Conservation (phyloP, 2,329 filamentous ascomycete species). For the Apiospora phragmitis region DNA sequence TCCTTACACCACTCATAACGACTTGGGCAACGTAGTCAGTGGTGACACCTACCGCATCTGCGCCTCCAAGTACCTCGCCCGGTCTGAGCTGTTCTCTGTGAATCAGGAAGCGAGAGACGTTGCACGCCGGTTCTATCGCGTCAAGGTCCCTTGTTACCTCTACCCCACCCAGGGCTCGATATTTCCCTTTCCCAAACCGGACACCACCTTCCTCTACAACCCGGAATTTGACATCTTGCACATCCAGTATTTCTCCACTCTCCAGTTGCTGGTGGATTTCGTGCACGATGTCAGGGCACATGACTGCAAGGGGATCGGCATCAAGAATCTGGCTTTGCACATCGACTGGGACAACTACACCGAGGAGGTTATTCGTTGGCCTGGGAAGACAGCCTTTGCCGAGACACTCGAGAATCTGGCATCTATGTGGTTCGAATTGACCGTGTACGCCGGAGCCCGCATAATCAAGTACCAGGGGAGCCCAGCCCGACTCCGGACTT, state of each 20-base stretch:
- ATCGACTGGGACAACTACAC: constrained; percentile 8
- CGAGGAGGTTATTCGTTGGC: neutral
- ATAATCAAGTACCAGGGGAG: neutral
- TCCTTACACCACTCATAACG: neutral
- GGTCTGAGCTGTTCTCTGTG: neutral
- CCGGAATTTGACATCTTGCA: constrained; percentile 4
- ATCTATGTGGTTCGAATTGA: constrained; percentile 3
- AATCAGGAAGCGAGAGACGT: neutral
- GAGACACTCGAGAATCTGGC: neutral
- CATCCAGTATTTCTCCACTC: neutral
- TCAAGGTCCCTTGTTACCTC: constrained; percentile 1
- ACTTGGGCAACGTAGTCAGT: constrained; percentile 2
- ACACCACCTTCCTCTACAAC: neutral
- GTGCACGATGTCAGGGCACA: constrained; percentile 2
- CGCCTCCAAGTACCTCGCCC: neutral
- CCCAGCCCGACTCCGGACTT: neutral
- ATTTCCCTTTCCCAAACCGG: neutral
- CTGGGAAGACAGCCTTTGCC: neutral
- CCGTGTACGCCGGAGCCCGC: neutral
- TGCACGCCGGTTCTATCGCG: neutral
- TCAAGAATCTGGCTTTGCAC: neutral
- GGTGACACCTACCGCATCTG: constrained; percentile 6
- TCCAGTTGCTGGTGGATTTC: constrained; percentile 4
- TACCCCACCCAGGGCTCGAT: neutral
- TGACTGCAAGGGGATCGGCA: neutral